These are phyloP conservation scores for Leptomonas seymouri DNA, from an alignment of 208 protist species.

Conservation along the genomic window DNA sequence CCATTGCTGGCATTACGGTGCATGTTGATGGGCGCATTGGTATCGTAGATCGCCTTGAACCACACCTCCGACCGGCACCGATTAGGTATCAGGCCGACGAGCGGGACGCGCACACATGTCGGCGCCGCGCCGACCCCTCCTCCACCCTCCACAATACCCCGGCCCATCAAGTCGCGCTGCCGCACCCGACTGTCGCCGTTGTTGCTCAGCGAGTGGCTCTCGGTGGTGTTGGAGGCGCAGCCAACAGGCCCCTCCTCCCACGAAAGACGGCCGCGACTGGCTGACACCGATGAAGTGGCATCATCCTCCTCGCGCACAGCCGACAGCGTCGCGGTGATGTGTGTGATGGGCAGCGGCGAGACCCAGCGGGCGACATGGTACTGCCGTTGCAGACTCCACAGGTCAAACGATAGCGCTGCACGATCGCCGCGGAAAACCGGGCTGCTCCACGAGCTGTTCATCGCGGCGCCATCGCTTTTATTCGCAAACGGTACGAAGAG, in stretches of 20 bases:
- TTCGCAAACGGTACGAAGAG: conserved; percentile 51
- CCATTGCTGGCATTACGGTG: conserved; percentile 4
- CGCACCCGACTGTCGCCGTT: conserved; percentile 28
- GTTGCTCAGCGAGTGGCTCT: conserved; percentile 27
- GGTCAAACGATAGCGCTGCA: conserved; percentile 62
- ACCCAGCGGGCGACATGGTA: conserved; percentile 53
- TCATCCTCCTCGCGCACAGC: conserved; percentile 29
- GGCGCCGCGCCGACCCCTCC: background rate
- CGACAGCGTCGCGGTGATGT: conserved; percentile 17
- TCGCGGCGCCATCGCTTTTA: conserved; percentile 49
- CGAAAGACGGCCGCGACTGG: conserved; percentile 25
- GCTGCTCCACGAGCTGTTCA: conserved; percentile 75
- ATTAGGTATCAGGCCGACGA: conserved; percentile 74
- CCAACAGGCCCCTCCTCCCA: conserved; percentile 31
- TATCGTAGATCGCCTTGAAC: conserved; percentile 41
- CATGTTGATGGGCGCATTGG: background rate
- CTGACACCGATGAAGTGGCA: conserved; percentile 22
- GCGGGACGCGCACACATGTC: conserved; percentile 47
- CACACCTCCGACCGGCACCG: conserved; percentile 83
- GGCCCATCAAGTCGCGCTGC: conserved; percentile 15
- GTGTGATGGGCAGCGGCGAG: conserved; percentile 24
- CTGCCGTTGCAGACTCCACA: conserved; percentile 56
- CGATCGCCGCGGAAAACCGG: conserved; percentile 75
- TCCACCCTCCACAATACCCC: conserved; percentile 13
- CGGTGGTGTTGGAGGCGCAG: conserved; percentile 29